A percentile compares a stretch with the other conserved stretches of the same genome.
These are phyloP conservation scores for Herpotrichia juniperi DNA, from an alignment of 2,329 filamentous ascomycete species.

Conservation along the genomic window DNA sequence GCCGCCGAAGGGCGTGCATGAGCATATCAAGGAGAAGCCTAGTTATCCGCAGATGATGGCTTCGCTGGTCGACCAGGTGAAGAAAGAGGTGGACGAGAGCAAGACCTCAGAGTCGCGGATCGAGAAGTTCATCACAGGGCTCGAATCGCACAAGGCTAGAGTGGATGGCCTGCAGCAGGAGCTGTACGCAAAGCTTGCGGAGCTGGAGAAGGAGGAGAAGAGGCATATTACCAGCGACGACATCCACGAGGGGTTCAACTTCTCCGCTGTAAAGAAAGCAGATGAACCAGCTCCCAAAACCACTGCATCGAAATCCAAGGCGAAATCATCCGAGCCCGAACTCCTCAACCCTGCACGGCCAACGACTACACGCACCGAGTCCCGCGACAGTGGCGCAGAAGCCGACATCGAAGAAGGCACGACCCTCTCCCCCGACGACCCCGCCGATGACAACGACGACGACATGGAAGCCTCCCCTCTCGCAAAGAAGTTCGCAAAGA, in stretches of 20 bases:
- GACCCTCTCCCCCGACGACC: conserved; percentile 57
- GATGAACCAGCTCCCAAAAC: conserved; percentile 29
- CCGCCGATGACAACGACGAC: conserved; percentile 58
- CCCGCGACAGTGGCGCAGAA: conserved; percentile 62
- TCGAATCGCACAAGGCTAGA: conserved; percentile 77
- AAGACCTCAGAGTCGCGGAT: conserved; percentile 72
- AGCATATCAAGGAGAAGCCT: conserved; percentile 74
- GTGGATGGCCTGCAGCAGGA: conserved; percentile 80
- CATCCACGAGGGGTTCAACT: conserved; percentile 89
- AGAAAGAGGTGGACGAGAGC: conserved; percentile 76
- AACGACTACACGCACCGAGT: conserved; percentile 45
- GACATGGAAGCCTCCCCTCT: conserved; percentile 77
- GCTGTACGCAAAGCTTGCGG: conserved; percentile 72
- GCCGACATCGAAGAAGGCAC: conserved; percentile 64
- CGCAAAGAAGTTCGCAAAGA: conserved; percentile 81
- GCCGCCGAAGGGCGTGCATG: conserved; percentile 79
- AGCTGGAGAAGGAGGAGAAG: conserved; percentile 83
- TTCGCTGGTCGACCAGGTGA: conserved; percentile 92
- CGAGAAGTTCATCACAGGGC: conserved; percentile 76
- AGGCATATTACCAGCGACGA: conserved; percentile 94
- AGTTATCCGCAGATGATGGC: conserved; percentile 98
- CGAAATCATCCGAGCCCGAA: conserved; percentile 59
- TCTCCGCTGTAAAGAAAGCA: conserved; percentile 69
- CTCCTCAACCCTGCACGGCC: conserved; percentile 72
- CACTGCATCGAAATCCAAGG: conserved; percentile 34